Percentiles rank a stretch among this genome's conserved stretches.
phyloP scores from a whole-genome alignment of 257 asterid genomes.

The Leptodermis oblonga region DNA sequence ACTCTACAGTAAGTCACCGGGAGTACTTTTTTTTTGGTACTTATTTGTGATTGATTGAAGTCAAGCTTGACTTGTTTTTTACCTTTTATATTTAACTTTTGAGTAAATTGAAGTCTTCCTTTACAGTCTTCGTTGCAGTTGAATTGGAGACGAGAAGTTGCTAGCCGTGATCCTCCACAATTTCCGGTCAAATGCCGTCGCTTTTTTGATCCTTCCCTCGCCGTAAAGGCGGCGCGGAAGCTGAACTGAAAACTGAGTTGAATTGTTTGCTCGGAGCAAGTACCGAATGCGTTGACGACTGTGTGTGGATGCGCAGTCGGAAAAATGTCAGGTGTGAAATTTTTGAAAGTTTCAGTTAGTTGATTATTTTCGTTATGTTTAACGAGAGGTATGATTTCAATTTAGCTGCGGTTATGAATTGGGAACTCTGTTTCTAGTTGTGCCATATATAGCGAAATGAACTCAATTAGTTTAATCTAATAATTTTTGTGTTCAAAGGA shows the following conservation, averaged over 20 bases:
- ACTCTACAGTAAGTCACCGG: constrained; percentile 1
- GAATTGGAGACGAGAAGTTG: background rate
- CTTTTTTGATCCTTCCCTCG: background rate
- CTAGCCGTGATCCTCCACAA: background rate
- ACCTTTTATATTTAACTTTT: background rate
- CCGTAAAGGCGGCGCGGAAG: constrained; percentile 4
- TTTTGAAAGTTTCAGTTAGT: background rate
- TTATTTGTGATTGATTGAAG: background rate
- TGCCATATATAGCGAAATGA: background rate
- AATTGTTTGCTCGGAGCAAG: background rate
- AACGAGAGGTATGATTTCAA: background rate
- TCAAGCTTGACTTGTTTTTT: background rate
- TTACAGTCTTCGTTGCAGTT: background rate
- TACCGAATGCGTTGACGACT: background rate
- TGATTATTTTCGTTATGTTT: background rate
- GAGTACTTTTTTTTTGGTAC: no score
- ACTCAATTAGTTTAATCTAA: background rate
- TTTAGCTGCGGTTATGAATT: background rate
- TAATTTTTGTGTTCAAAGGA: background rate
- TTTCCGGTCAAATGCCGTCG: background rate
- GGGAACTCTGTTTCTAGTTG: background rate
- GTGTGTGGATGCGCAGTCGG: constrained; percentile 2
- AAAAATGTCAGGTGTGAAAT: constrained; percentile 37
- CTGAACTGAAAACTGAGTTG: background rate
- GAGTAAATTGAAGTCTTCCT: background rate